Percentiles rank a stretch among this genome's conserved stretches.
Conservation (phyloP, 2,329 filamentous ascomycete genomes). For the Hypocrella siamensis region DNA sequence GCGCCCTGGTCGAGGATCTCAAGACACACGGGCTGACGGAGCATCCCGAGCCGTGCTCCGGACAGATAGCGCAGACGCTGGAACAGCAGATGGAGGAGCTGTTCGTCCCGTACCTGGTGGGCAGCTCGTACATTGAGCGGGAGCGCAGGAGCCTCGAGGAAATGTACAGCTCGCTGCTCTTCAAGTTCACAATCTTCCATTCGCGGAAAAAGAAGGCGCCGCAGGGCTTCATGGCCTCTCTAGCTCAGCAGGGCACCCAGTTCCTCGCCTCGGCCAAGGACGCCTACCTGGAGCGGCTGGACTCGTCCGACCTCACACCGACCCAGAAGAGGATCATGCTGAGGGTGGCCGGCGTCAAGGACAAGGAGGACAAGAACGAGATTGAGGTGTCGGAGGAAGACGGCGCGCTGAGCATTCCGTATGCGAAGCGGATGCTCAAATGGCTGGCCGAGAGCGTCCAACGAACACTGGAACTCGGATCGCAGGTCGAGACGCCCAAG, state of each 20-base stretch:
- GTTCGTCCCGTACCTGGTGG: constrained; percentile 55
- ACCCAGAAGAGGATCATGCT: constrained; percentile 87
- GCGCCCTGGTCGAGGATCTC: constrained; percentile 74
- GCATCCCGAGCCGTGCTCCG: constrained; percentile 79
- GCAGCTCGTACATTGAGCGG: constrained; percentile 54
- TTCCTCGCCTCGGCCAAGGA: constrained; percentile 78
- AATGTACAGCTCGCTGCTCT: constrained; percentile 76
- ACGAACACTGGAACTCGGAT: constrained; percentile 77
- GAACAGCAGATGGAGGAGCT: constrained; percentile 65
- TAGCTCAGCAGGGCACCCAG: constrained; percentile 82
- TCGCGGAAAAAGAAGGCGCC: constrained; percentile 74
- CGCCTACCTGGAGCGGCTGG: constrained; percentile 75
- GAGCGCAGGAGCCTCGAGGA: constrained; percentile 60
- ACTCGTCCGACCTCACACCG: constrained; percentile 73
- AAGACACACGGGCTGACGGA: constrained; percentile 92
- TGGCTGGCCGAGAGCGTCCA: constrained; percentile 95
- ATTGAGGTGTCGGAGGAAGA: constrained; percentile 87
- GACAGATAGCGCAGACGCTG: constrained; percentile 63
- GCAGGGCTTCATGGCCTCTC: constrained; percentile 80
- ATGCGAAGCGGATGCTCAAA: constrained; percentile 93
- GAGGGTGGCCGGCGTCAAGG: constrained; percentile 70
- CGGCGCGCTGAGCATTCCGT: constrained; percentile 64
- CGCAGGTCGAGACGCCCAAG: constrained; percentile 77
- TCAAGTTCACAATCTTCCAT: constrained; percentile 96
- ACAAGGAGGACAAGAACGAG: constrained; percentile 62